Conservation (phyloP, 176 grass and related monocot species). For the Chloris gayana region DNA sequence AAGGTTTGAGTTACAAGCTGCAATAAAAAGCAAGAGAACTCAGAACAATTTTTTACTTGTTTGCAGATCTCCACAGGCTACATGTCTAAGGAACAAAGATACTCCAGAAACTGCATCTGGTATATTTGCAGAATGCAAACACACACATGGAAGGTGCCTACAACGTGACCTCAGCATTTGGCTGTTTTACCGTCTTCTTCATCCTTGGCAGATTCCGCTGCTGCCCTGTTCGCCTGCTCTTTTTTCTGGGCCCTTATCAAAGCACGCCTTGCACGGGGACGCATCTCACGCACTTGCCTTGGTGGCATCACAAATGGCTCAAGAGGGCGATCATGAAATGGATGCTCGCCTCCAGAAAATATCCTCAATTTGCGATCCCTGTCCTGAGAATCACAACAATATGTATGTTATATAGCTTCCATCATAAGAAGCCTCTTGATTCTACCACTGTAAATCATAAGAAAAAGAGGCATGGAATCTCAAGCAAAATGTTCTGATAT, state of each 20-base stretch:
- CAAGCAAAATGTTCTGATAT: background rate
- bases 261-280: conserved; percentile 75
- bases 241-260: conserved; percentile 89
- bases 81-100: conserved; percentile 7
- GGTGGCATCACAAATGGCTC: conserved; percentile 81
- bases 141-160: conserved; percentile 26
- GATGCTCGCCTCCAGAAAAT: conserved; percentile 74
- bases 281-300: conserved; percentile 77
- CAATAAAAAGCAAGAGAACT: conserved; percentile 5
- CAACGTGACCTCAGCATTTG: conserved; percentile 35
- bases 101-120: background rate
- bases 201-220: conserved; percentile 42
- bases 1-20: conserved; percentile 5
- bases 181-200: conserved; percentile 44
- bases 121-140: background rate
- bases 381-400: conserved; percentile 50
- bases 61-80: conserved; percentile 3
- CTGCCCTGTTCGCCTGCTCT: conserved; percentile 55
- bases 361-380: conserved; percentile 91
- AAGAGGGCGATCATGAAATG: conserved; percentile 70
- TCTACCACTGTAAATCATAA: background rate
- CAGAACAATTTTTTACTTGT: background rate
- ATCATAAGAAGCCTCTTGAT: background rate
- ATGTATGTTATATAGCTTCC: background rate
- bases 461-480: background rate